Evolutionary conservation across 306 rosid species (phyloP).

Genomic region (Clitoria ternatea): DNA sequence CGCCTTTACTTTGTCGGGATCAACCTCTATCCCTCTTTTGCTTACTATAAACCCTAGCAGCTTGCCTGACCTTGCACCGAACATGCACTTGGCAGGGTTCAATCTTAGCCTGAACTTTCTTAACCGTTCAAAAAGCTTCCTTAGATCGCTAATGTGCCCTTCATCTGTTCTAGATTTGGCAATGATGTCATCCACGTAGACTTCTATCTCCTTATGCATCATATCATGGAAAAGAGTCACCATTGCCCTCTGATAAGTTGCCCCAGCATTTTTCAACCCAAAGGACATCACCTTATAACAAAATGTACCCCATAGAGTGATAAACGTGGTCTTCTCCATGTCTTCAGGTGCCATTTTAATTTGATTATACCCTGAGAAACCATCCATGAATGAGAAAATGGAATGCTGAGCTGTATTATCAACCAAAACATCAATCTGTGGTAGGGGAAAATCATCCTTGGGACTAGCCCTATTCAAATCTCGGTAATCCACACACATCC

Average conservation of each 20-base stretch:
- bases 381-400: neutral
- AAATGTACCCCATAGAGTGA: neutral
- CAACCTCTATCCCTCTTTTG: neutral
- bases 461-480: too few species aligned
- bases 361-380: neutral
- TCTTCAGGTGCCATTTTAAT: neutral
- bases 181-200: neutral
- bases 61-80: neutral
- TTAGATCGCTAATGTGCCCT: too few species aligned
- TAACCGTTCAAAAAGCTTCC: neutral
- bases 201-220: neutral
- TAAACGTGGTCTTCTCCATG: neutral
- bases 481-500: too few species aligned
- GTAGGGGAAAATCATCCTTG: neutral
- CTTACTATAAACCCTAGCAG: neutral
- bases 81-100: neutral
- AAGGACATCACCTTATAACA: neutral
- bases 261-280: neutral
- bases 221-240: neutral
- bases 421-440: neutral
- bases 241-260: neutral
- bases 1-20: neutral
- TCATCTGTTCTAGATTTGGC: too few species aligned
- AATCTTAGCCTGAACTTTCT: neutral
- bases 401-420: neutral